Conservation (phyloP, 257 asterid genomes). For the Fraxinus excelsior region DNA sequence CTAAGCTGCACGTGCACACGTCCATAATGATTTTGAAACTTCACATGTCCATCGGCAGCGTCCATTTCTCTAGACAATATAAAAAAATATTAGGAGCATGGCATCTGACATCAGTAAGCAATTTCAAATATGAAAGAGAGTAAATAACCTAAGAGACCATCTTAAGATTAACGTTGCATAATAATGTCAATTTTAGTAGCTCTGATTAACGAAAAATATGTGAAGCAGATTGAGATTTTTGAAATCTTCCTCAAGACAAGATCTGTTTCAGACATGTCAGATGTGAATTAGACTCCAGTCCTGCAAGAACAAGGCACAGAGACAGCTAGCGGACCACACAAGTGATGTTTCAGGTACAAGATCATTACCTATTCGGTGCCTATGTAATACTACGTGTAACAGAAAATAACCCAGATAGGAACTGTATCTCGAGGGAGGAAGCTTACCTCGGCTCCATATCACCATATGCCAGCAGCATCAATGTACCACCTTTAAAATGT, state of each 20-base stretch:
- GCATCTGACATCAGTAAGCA: constrained; percentile 35
- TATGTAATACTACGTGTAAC: constrained; percentile 9
- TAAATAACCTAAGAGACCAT: constrained; percentile 26
- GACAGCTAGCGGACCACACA: constrained; percentile 7
- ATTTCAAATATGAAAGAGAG: constrained; percentile 23
- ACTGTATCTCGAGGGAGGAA: constrained; percentile 14
- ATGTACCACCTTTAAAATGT: constrained; percentile 75
- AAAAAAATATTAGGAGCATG: constrained; percentile 41
- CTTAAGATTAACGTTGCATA: constrained; percentile 16
- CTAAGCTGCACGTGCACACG: constrained; percentile 85
- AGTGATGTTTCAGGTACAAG: not conserved
- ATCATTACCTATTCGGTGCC: not conserved
- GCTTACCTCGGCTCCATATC: constrained; percentile 89
- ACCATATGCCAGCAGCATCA: constrained; percentile 96
- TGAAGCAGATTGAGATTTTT: not conserved
- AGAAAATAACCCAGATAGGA: constrained; percentile 19
- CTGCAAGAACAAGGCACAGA: constrained; percentile 5
- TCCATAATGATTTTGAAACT: constrained; percentile 81
- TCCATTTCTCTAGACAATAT: constrained; percentile 85
- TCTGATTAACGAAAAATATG: constrained; percentile 13
- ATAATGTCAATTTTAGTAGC: constrained; percentile 10
- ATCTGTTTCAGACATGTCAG: constrained; percentile 5
- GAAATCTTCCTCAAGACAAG: constrained; percentile 13
- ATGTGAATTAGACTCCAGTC: not conserved
- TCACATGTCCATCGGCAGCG: constrained; percentile 70